phyloP scores from a whole-genome alignment of 2,329 filamentous ascomycete species.

The Paecilomyces formosus region DNA sequence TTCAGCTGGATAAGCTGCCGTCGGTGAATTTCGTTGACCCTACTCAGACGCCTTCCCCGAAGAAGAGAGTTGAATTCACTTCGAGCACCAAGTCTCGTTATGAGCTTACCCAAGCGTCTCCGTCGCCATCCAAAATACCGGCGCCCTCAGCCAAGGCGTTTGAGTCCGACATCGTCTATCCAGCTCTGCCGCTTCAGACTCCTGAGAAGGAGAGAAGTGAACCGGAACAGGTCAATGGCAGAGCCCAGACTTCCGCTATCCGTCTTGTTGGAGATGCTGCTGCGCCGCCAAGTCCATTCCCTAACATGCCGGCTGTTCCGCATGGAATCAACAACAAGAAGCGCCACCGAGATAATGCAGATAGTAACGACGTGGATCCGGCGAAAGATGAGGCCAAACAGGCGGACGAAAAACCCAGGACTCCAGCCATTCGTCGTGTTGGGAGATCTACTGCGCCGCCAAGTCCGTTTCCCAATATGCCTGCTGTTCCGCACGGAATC shows the following conservation, averaged over 20 bases:
- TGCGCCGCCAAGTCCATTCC: conserved; percentile 12
- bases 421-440: conserved; percentile 35
- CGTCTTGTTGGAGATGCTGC: conserved; percentile 32
- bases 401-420: conserved; percentile 7
- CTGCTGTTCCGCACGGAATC: conserved; percentile 32
- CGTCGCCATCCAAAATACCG: conserved; percentile 34
- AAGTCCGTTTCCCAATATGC: conserved; percentile 18
- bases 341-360: conserved; percentile 18
- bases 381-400: conserved; percentile 9
- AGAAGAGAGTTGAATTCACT: conserved; percentile 77
- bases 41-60: conserved; percentile 60
- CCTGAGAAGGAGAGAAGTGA: conserved; percentile 20
- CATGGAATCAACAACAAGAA: conserved; percentile 31
- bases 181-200: conserved; percentile 29
- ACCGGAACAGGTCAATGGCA: conserved; percentile 6
- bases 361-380: not conserved
- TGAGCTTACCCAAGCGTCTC: conserved; percentile 28
- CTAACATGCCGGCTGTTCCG: conserved; percentile 26
- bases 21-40: conserved; percentile 18
- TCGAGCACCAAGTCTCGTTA: conserved; percentile 53
- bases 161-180: conserved; percentile 26
- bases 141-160: conserved; percentile 11
- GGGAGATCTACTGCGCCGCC: conserved; percentile 20
- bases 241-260: conserved; percentile 26
- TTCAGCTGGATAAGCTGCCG: conserved; percentile 35